Evolutionary conservation across 2,329 filamentous ascomycete genomes (phyloP), one percentile per base, ranked within the genome.

Genomic region (Clarireedia paspali): DNA sequence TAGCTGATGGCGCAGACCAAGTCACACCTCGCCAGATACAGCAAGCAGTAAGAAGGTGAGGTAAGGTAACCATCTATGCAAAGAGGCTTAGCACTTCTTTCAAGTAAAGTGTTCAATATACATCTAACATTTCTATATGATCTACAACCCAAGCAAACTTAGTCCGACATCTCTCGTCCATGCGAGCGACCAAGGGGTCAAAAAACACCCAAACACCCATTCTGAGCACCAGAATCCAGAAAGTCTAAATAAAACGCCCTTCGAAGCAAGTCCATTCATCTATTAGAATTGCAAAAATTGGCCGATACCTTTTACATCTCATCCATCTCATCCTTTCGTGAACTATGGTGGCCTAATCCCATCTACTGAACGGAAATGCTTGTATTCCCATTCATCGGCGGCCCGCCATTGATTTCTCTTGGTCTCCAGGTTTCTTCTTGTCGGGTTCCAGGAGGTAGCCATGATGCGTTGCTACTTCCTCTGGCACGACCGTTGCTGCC

Each of bases 371-470:
- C 20, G 30, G 54, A 47, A 36, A 53, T 53, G 9, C 53, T 51
- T 7, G 36, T 23, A 44, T 40, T 53, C 4, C 53, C 46, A 26
- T 55, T 50, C 2, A 38, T 9, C 14, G 46, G 24, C 6, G 53
- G 47, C 10, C 53, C 53, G 34, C 45, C 38, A n/a, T 36, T 48
- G 45, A 53, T 53, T 10, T 53, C 38, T 59, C 34, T 58, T 62
- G 61, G 59, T 61, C 75, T 76, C 91, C 91, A 96, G 2, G 89
- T 95, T 51, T 90, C 87, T 69, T 95, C 88, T 70, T 92, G 88
- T 67, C 83, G 91, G 1, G 89, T 95, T 6, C 90, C 89, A 0
- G 87, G 85, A 17, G 87, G 81, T 57, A 95, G 73, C 83, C 88
- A 92, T 27, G 75, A 74, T 61, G 51, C 46, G 77, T 64, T 78